These are phyloP conservation scores for Monosporascus sp. DNA, from an alignment of 2,329 filamentous ascomycete species.

Conservation along the genomic window DNA sequence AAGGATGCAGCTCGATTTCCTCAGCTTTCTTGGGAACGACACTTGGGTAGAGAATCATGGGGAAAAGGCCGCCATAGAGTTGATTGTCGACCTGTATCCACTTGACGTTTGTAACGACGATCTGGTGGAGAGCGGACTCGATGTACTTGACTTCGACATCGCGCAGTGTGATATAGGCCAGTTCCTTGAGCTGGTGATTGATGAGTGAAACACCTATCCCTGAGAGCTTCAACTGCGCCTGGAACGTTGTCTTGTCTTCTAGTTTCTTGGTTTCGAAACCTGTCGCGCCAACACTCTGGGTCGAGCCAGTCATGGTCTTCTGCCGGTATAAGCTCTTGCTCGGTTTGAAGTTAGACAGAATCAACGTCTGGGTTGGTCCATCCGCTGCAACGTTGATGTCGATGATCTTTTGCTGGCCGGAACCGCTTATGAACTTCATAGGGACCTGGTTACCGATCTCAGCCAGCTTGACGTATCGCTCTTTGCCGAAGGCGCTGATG, in stretches of 20 bases:
- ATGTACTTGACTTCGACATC: slow-evolving; percentile 88
- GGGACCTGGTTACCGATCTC: slow-evolving; percentile 96
- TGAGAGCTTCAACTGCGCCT: slow-evolving; percentile 79
- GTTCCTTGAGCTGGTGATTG: slow-evolving; percentile 84
- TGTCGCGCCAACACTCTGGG: slow-evolving; percentile 46
- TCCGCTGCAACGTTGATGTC: slow-evolving; percentile 95
- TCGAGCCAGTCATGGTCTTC: slow-evolving; percentile 48
- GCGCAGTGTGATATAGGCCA: slow-evolving; percentile 88
- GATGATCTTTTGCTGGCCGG: slow-evolving; percentile 76
- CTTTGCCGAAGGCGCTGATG: slow-evolving; percentile 70
- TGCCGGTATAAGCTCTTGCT: slow-evolving; percentile 84
- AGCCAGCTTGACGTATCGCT: slow-evolving; percentile 87
- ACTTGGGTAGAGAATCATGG: slow-evolving; percentile 93
- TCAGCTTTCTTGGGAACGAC: slow-evolving; percentile 96
- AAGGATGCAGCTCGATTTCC: slow-evolving; percentile 94
- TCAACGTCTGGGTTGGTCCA: slow-evolving; percentile 89
- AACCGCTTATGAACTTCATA: slow-evolving; percentile 73
- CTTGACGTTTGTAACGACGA: slow-evolving; percentile 82
- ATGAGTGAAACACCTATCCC: slow-evolving; percentile 91
- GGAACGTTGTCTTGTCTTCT: slow-evolving; percentile 83
- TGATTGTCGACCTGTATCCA: slow-evolving; percentile 99
- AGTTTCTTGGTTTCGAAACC: slow-evolving; percentile 93
- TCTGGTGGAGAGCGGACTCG: slow-evolving; percentile 92
- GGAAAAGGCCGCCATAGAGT: slow-evolving; percentile 96
- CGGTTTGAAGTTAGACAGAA: slow-evolving; percentile 87